Evolutionary conservation across 768 basidiomycete genomes (phyloP).

Genomic region (Vishniacozyma victoriae): DNA sequence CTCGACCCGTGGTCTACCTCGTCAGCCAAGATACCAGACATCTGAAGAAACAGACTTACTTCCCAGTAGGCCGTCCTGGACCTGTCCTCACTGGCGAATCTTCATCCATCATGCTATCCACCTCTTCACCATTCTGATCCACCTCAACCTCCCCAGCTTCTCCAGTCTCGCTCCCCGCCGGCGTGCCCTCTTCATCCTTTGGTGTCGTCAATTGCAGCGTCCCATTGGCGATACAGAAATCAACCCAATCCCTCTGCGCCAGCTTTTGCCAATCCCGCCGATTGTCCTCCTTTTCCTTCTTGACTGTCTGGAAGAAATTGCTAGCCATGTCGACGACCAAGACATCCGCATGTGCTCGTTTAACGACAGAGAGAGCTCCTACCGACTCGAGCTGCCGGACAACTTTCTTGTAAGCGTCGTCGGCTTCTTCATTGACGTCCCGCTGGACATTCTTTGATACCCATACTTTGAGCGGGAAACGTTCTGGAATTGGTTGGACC

Average conservation of each 20-base stretch:
- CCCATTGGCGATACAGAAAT: conserved; percentile 12
- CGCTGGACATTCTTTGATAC: conserved; percentile 27
- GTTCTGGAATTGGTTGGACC: no score
- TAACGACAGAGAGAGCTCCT: conserved; percentile 23
- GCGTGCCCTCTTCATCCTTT: neutral
- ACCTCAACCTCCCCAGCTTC: conserved; percentile 2
- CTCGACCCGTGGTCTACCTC: conserved; percentile 20
- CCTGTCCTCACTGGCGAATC: conserved; percentile 10
- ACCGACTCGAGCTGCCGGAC: conserved; percentile 6
- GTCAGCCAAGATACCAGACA: neutral
- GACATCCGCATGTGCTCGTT: conserved; percentile 25
- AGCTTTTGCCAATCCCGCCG: conserved; percentile 22
- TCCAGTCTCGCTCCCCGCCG: conserved; percentile 2
- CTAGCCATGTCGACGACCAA: conserved; percentile 22
- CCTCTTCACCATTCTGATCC: conserved; percentile 2
- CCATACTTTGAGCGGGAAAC: conserved; percentile 31
- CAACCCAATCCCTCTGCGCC: conserved; percentile 38
- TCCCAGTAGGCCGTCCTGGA: conserved; percentile 33
- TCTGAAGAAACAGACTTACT: conserved; percentile 29
- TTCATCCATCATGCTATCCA: conserved; percentile 25
- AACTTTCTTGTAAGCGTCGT: conserved; percentile 10
- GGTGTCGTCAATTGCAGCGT: conserved; percentile 16
- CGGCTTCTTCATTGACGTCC: conserved; percentile 9
- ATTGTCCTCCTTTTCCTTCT: conserved; percentile 14
- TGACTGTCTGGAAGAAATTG: conserved; percentile 15